Evolutionary conservation across 202 grass and related monocot genomes (phyloP).

Genomic region (Carex sylvatica): DNA sequence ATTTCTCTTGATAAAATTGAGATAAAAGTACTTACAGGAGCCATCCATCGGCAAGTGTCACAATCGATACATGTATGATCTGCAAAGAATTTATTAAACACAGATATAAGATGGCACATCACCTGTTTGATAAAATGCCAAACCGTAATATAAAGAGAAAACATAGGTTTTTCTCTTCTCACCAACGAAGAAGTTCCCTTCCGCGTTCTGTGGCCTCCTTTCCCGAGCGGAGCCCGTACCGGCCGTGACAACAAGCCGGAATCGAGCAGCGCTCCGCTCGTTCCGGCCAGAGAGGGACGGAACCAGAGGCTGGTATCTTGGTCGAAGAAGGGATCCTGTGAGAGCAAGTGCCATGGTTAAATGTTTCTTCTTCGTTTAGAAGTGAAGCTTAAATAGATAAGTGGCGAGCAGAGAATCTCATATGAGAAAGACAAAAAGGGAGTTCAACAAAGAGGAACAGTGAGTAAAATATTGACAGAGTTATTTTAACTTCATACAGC

Average conservation of each 20-base stretch:
- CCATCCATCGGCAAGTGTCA: slow-evolving; percentile 94
- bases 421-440: neutral
- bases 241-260: neutral
- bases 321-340: slow-evolving; percentile 11
- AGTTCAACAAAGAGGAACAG: too few relatives aligned
- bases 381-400: neutral
- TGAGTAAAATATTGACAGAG: too few relatives aligned
- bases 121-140: slow-evolving; percentile 8
- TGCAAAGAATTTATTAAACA: slow-evolving; percentile 17
- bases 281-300: neutral
- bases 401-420: neutral
- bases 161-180: neutral
- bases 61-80: slow-evolving; percentile 86
- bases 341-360: slow-evolving; percentile 18
- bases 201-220: slow-evolving; percentile 55
- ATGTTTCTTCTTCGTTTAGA: neutral
- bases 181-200: slow-evolving; percentile 85
- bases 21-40: slow-evolving; percentile 33
- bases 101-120: neutral
- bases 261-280: neutral
- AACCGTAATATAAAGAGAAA: neutral
- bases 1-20: neutral
- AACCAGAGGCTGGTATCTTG: neutral
- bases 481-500: too few relatives aligned
- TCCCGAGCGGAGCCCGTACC: neutral